Evolutionary conservation across 2,329 filamentous ascomycete species (phyloP).

Genomic region (Aspergillus ochraceoroseus): DNA sequence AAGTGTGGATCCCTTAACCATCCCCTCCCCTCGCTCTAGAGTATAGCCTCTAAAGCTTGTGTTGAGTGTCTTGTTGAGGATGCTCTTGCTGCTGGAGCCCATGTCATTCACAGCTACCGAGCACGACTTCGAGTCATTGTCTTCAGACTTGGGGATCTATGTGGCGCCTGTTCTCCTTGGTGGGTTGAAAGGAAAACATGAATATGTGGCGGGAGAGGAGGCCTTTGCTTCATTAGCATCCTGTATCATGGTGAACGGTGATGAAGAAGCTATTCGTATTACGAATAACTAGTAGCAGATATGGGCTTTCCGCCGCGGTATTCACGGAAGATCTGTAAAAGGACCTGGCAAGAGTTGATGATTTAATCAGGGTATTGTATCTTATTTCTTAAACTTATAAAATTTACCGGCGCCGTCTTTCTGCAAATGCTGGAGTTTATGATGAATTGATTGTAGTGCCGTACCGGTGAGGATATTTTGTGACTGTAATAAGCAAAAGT

Average conservation of each 20-base stretch:
- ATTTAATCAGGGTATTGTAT: conserved; percentile 58
- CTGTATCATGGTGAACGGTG: conserved; percentile 56
- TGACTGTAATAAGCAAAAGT: too few relatives aligned
- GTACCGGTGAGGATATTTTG: too few relatives aligned
- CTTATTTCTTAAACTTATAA: conserved; percentile 21
- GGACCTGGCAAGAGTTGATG: conserved; percentile 53
- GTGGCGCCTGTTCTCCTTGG: conserved; percentile 63
- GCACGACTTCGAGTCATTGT: conserved; percentile 6
- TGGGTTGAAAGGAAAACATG: conserved; percentile 63
- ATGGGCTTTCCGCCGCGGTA: conserved; percentile 64
- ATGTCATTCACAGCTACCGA: conserved; percentile 30
- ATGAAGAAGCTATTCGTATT: conserved; percentile 63
- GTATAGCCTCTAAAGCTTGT: conserved; percentile 43
- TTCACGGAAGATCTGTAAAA: conserved; percentile 64
- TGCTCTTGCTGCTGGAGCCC: conserved; percentile 31
- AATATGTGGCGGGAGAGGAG: conserved; percentile 64
- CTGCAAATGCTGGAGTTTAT: not conserved
- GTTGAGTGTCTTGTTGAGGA: conserved; percentile 32
- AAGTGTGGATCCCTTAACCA: conserved; percentile 31
- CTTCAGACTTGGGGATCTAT: conserved; percentile 27
- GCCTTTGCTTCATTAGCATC: conserved; percentile 70
- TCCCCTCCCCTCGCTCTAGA: conserved; percentile 41
- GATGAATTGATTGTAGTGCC: conserved; percentile 22
- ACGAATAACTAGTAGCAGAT: conserved; percentile 77
- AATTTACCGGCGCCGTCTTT: not conserved